A percentile compares a stretch with the other conserved stretches of the same genome.
These are phyloP conservation scores for Pneumocystis carinii DNA, from an alignment of 1,139 yeast species.

Conservation along the genomic window DNA sequence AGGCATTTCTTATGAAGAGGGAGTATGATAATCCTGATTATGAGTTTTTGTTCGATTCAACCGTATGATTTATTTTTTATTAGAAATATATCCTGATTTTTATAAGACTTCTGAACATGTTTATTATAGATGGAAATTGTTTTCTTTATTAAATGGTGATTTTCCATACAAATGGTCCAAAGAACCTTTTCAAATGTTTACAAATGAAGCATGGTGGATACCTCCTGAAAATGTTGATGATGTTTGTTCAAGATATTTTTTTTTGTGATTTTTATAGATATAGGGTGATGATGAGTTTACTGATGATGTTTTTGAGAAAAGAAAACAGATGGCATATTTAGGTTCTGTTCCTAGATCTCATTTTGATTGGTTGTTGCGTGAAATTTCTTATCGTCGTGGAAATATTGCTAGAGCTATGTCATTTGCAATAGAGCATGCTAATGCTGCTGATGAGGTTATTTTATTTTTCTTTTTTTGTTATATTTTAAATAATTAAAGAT, in stretches of 20 bases:
- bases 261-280: neutral
- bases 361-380: conserved; percentile 1
- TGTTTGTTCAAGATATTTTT: neutral
- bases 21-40: neutral
- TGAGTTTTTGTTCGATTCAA: conserved; percentile 1
- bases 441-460: conserved; percentile 16
- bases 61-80: neutral
- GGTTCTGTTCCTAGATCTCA: neutral
- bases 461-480: neutral
- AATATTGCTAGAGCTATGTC: conserved; percentile 22
- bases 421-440: conserved; percentile 20
- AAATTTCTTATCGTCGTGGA: conserved; percentile 14
- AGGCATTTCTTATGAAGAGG: conserved; percentile 1
- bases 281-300: neutral
- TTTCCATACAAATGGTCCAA: neutral
- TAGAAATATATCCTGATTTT: neutral
- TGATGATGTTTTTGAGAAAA: neutral
- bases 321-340: neutral
- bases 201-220: conserved; percentile 2
- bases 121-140: conserved; percentile 4
- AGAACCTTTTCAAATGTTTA: conserved; percentile 4
- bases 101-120: conserved; percentile 2
- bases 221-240: conserved; percentile 1
- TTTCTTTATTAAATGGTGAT: conserved; percentile 2
- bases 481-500: conserved; percentile 8